These are phyloP conservation scores for Dalechampia spathulata DNA, from an alignment of 441 rosid species.

Conservation along the genomic window DNA sequence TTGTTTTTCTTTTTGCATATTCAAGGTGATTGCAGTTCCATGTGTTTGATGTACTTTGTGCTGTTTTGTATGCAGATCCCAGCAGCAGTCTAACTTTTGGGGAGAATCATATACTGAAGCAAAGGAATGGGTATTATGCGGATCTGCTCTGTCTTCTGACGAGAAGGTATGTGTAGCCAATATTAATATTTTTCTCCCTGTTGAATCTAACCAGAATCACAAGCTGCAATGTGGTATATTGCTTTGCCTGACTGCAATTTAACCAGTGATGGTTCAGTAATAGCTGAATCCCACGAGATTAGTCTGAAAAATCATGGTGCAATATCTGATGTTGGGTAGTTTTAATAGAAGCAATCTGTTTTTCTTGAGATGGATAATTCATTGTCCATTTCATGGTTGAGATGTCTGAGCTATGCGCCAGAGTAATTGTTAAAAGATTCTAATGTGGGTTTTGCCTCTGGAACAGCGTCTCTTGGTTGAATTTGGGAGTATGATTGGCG, in stretches of 20 bases:
- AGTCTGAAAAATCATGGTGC: no score
- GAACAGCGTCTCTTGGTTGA: slow-evolving; percentile 47
- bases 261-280: no score
- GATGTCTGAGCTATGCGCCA: background rate
- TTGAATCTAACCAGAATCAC: no score
- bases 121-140: slow-evolving; percentile 64
- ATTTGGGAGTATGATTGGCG: slow-evolving; percentile 48
- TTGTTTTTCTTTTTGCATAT: background rate
- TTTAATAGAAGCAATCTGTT: background rate
- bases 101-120: slow-evolving; percentile 19
- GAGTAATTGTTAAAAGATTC: background rate
- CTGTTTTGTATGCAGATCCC: slow-evolving; percentile 30
- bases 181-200: background rate
- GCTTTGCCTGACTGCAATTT: no score
- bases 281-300: no score
- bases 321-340: background rate
- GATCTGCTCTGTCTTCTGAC: slow-evolving; percentile 69
- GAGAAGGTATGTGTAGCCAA: slow-evolving; percentile 53
- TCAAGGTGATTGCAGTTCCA: background rate
- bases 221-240: no score
- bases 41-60: background rate
- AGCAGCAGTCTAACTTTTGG: slow-evolving; percentile 23
- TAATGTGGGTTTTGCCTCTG: slow-evolving; percentile 2
- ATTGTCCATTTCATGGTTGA: background rate
- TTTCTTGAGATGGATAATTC: no score